Evolutionary conservation across 768 basidiomycete genomes (phyloP).

Genomic region (Hortiboletus campestris): DNA sequence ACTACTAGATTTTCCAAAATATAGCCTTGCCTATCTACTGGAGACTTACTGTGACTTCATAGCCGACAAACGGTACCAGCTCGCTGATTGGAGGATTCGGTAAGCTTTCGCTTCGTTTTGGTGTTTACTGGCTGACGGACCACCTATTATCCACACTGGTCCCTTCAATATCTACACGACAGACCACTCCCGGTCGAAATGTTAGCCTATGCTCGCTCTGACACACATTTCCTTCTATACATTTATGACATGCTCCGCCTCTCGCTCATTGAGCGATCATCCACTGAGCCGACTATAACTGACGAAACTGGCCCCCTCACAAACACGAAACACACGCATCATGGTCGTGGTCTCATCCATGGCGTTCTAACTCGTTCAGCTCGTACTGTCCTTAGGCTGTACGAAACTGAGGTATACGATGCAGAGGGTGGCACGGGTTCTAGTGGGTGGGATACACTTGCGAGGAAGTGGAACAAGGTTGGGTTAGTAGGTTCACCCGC

Average conservation of each 20-base stretch:
- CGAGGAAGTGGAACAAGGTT: slow-evolving; percentile 80
- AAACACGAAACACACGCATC: slow-evolving; percentile 8
- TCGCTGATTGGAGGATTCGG: slow-evolving; percentile 97
- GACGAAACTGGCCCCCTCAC: slow-evolving; percentile 9
- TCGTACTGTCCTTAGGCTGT: slow-evolving; percentile 72
- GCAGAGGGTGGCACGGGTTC: slow-evolving; percentile 57
- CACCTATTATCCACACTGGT: background rate
- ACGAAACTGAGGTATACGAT: slow-evolving; percentile 72
- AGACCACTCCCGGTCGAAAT: slow-evolving; percentile 86
- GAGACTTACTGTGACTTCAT: slow-evolving; percentile 87
- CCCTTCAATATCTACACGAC: background rate
- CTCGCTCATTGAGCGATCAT: slow-evolving; percentile 74
- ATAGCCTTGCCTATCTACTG: slow-evolving; percentile 81
- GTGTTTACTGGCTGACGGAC: background rate
- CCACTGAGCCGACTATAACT: slow-evolving; percentile 28
- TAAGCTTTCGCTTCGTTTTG: slow-evolving; percentile 28
- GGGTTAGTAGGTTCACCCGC: slow-evolving; percentile 31
- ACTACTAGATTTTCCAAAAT: slow-evolving; percentile 69
- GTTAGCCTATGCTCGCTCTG: slow-evolving; percentile 89
- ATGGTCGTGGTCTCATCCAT: slow-evolving; percentile 46
- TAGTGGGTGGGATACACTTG: slow-evolving; percentile 75
- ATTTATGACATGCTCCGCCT: slow-evolving; percentile 91
- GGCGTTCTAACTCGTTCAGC: slow-evolving; percentile 71
- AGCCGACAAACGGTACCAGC: slow-evolving; percentile 93
- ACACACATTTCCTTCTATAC: slow-evolving; percentile 93